Base-by-base conservation (phyloP, 805 yeast genomes). In the Saturnispora quitensis region DNA sequence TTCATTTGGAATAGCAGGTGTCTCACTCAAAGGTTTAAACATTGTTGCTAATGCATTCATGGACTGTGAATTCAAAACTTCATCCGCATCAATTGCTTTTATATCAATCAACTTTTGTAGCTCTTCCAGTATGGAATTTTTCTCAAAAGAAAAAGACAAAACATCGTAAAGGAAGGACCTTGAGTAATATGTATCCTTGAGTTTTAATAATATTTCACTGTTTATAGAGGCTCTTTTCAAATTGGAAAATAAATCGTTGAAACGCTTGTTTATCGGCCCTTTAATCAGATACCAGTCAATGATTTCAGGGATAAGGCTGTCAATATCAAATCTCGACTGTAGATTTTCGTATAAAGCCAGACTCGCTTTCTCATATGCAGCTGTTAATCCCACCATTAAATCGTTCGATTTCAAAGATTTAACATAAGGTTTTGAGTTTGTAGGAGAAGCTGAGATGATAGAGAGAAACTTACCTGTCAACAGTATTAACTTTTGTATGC, bases 401-500 rank as follows among this genome's bases (percentile, higher is more conserved):
- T 50, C 47, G 5, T 20, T 40, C 3, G 46, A 45, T 33, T 33
- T 40, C 24, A 55, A 58, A 10, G 51, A 43, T 34, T 28, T 49
- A 9, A 49, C 25, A 10, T 25, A 35, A 4, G 27, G 33, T 7
- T 10, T 20, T 10, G 17, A 3, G 15, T 48, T 45, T 15, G 18
- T 18, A 15, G 25, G 33, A 5, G 44, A 22, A 22, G 8, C 22
- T 24, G 31, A 75, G 43, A 86, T 72, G 3, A 91, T 82, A 60
- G 88, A 86, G 51, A 89, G 69, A 58, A 83, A 83, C 66, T 89
- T 90, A 1, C 99, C 99, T 0, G 97, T 87, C 48, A 81, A 71
- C 24, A 91, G 69, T 0, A 91, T 74, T 64, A 84, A 84, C 47
- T 75, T 73, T 57, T 85, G 85, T 6, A 81, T 62, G 2, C 73